Conservation (phyloP, 1,139 yeast genomes). For the Hemisphaericaspora xylanilytica region DNA sequence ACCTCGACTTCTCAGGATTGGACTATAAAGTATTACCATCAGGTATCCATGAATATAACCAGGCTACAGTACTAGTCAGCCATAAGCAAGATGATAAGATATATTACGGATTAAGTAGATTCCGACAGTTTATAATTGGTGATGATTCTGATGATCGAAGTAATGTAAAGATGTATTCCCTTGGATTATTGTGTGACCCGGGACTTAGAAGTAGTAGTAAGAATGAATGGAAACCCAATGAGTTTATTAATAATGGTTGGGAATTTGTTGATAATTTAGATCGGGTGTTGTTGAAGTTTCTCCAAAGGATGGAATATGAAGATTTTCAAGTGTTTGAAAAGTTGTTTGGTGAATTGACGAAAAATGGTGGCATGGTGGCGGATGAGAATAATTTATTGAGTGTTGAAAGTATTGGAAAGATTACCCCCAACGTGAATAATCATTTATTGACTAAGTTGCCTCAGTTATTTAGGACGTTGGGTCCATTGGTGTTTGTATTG, state of each 20-base stretch:
- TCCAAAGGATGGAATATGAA: slow-evolving; percentile 21
- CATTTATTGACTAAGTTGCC: slow-evolving; percentile 55
- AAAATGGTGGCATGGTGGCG: not conserved
- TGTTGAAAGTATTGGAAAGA: not conserved
- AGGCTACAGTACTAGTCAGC: slow-evolving; percentile 44
- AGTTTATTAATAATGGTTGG: slow-evolving; percentile 53
- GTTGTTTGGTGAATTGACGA: slow-evolving; percentile 17
- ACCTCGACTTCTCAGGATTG: slow-evolving; percentile 35
- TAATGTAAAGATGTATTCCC: slow-evolving; percentile 61
- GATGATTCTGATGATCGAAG: slow-evolving; percentile 33
- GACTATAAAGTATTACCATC: slow-evolving; percentile 81
- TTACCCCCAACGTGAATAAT: slow-evolving; percentile 20
- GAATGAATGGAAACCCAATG: slow-evolving; percentile 51
- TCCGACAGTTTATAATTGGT: slow-evolving; percentile 26
- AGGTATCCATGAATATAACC: slow-evolving; percentile 66
- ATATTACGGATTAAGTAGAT: slow-evolving; percentile 40
- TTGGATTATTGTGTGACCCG: slow-evolving; percentile 60
- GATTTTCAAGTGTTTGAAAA: slow-evolving; percentile 22
- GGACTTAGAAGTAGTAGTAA: slow-evolving; percentile 11
- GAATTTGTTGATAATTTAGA: slow-evolving; percentile 52
- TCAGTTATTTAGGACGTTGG: slow-evolving; percentile 50
- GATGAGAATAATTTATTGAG: not conserved
- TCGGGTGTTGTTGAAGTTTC: slow-evolving; percentile 36
- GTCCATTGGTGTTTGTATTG: slow-evolving; percentile 69
- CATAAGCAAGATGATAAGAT: slow-evolving; percentile 27